Base-by-base conservation (phyloP, 148 eudicot genomes). In the Arbutus unedo region DNA sequence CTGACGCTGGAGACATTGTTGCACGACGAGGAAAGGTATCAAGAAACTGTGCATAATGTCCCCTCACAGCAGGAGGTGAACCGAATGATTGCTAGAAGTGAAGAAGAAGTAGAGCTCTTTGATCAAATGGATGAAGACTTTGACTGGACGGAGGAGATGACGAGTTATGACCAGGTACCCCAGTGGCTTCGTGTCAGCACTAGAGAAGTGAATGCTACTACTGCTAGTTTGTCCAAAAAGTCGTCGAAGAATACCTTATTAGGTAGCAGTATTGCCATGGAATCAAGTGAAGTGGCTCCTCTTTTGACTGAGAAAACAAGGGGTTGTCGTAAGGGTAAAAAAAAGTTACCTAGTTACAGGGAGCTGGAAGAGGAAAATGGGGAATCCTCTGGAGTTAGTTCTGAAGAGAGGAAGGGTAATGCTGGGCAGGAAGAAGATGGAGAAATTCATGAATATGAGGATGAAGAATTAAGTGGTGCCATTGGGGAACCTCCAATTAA, bases 91-190 rank as follows among this genome's bases (percentile, higher is more conserved):
- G 97, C 99, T 48, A 88, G 99, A 83, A 94, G 98, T 81, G 95
- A 96, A 82, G 97, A 89, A 87, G 99, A 96, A 87, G 95, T 96
- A 6, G 99, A 94, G 83, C 91, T 94, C 77, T 96, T 93, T 88
- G 99, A 96, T 86, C 99, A 94, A 78, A 94, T 96, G 99, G 99
- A 96, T 88, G 99, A 96, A 89, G 98, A 93, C 44, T 83, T 91
- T 75, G 95, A 93, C 43, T 96, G 99, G 99, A 83, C 82, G 3
- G 97, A 92, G 84, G 99, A 94, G 79, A 96, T 93, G 98, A 89
- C 91, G 41, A 90, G 90, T 86, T 93, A 94, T 85, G 95, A 94
- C 81, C 89, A 96, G 87, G 94, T 96, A 23, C 99, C 99, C 64
- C 85, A 94, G 9, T 96, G 99, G 99, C 94, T 96, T 80, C 93